Base-by-base conservation (phyloP, 345 rosid genomes). In the Syzygium oleosum region DNA sequence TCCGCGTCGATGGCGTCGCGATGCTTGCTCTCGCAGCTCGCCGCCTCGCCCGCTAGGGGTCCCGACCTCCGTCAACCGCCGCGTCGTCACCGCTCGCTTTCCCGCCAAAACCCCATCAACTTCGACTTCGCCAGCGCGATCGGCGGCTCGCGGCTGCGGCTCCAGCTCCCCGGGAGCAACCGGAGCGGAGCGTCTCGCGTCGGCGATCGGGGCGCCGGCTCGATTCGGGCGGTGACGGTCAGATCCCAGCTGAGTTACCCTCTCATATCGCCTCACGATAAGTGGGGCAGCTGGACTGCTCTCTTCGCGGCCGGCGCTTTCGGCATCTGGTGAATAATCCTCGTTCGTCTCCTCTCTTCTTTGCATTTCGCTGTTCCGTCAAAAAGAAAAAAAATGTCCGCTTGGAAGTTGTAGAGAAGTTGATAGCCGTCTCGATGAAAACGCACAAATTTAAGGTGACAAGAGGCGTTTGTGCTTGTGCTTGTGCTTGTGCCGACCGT, bases 261-360 rank as follows among this genome's bases (percentile, higher is more conserved):
- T 65, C 79, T 97, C 85, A 93, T 97, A 43, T 92, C 95, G 49
- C 94, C 97, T 3, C 88, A 91, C 51, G 98, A 97, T 90, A 94
- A 93, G 79, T 97, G 98, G 98, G 92, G 95, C 79, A 94, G 88
- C 38, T 96, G 98, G 98, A 91, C 97, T 11, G 90, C 94, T 88
- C 95, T 96, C 90, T 93, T 97, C 90, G 94, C 96, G 90, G 85
- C 94, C 78, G 98, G 98, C n/a, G 96, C 97, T 86, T 93, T 95
- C 52, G 99, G 98, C 38, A 90, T 97, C 89, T 96, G 98, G 98
- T 95, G 27, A 73, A 34, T 38, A 73, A 19, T 38, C 80, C 49
- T 73, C 80, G 80, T 34, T 73, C 38, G 46, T 73, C 49, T 73
- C 49, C 80, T 19, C 46, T 19, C 80, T 73, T 43, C 46, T 43